Evolutionary conservation across 768 basidiomycete genomes (phyloP).

Genomic region (Pisolithus albus): DNA sequence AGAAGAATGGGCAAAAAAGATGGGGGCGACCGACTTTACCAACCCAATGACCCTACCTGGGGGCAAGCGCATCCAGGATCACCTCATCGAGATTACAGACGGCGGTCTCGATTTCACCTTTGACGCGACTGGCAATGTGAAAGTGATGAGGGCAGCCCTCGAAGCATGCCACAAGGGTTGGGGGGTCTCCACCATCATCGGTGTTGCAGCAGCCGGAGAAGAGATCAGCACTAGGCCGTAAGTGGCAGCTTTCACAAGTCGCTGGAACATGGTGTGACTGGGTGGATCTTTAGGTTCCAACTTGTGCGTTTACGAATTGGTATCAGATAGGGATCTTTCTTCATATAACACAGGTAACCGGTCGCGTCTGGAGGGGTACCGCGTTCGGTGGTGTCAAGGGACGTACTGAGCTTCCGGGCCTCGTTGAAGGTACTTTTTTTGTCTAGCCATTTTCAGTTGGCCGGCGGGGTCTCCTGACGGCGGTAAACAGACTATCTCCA

Average conservation of each 20-base stretch:
- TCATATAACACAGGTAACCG: slow-evolving; percentile 55
- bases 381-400: slow-evolving; percentile 99
- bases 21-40: slow-evolving; percentile 93
- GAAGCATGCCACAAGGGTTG: slow-evolving; percentile 99
- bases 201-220: slow-evolving; percentile 94
- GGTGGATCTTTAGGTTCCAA: slow-evolving; percentile 38
- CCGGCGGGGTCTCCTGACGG: slow-evolving; percentile 1
- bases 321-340: background rate
- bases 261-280: slow-evolving; percentile 12
- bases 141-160: slow-evolving; percentile 91
- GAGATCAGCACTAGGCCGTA: slow-evolving; percentile 88
- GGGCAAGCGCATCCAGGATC: slow-evolving; percentile 82
- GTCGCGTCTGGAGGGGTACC: slow-evolving; percentile 88
- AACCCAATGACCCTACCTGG: slow-evolving; percentile 70
- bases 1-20: slow-evolving; percentile 82
- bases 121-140: slow-evolving; percentile 92
- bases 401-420: slow-evolving; percentile 87
- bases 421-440: slow-evolving; percentile 67
- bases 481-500: slow-evolving; percentile 60
- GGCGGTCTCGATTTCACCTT: slow-evolving; percentile 97
- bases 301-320: slow-evolving; percentile 22
- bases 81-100: slow-evolving; percentile 88
- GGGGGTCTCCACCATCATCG: slow-evolving; percentile 94
- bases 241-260: slow-evolving; percentile 21
- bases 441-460: background rate